Evolutionary conservation across 2,329 filamentous ascomycete genomes (phyloP), one percentile per base, ranked within the genome.

Genomic region (Chrysoporthe puriensis): DNA sequence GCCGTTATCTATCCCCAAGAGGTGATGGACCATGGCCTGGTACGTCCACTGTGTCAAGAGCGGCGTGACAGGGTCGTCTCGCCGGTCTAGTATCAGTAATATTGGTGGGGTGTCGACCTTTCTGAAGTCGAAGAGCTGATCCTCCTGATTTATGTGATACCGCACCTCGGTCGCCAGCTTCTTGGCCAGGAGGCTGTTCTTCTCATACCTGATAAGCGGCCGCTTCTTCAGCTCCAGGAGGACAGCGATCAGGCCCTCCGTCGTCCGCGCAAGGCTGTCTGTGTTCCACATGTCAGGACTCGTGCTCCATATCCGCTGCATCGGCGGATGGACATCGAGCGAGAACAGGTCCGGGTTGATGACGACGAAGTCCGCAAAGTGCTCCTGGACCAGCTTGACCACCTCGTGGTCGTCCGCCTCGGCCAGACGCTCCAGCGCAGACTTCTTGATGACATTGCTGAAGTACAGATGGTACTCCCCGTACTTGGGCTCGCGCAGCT

Each of bases 1-100:
- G n/a, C 96, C 96, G 77, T 98, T 98, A 68, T 92, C 88, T 72
- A 99, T 97, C 5, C 96, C 96, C 14, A 99, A 84, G 1, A 98
- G 82, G 75, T 99, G 96, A 77, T 99, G 96, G 0, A 99, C 96
- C 94, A 99, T 99, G n/a, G 96, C 96, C 80, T 99, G 96, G 76
- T 99, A 99, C 36, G 96, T 99, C 96, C 96, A 99, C 77, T 99
- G 96, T 2, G 94, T 97, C 61, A 99, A 85, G 13, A 99, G 82
- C 0, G 96, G 96, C 3, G 96, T 99, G 62, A 98, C 91, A 0
- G 96, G 95, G 74, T 99, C 96, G 76, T 97, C 94, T 77, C 96
- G 88, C 54, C 96, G 89, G 79, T 99, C 96, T 42, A 99, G 81
- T 64, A 99, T 88, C 44, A 99, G 85, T 16, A 99, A 84, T 73